Evolutionary conservation across 495 filamentous ascomycete genomes (phyloP), one percentile per base, ranked within the genome.

Genomic region (Mytilinidion resinicola): DNA sequence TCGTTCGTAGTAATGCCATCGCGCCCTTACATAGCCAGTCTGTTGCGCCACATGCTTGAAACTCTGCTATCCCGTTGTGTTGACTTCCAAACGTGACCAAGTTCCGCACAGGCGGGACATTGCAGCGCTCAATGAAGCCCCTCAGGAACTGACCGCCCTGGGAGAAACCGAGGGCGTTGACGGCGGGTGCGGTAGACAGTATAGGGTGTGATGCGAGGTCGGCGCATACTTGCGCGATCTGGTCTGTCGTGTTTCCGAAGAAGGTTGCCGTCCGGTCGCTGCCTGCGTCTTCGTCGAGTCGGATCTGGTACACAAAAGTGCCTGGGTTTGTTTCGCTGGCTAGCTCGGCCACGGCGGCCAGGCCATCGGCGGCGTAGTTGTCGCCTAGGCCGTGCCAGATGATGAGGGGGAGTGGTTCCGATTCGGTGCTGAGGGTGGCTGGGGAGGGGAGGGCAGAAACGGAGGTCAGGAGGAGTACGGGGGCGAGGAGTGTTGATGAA

Each of bases 81-180:
- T 92, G 93, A 62, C 83, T 86, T 56, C 95, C 93, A 61, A 95
- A 95, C 2, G 93, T 98, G 51, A 97, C 81, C 20, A 98, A 81
- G 67, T 82, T 93, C 42, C 81, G 79, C 19, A 97, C 82, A 2
- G 84, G 88, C 2, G 91, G 89, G 46, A 69, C 72, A 72, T 93
- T 95, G 79, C 93, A 98, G 11, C 89, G 82, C 77, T 98, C 86
- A 66, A 95, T 79, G 73, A 91, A 92, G n/a, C 79, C 93, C 58
- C 93, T 87, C 11, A 98, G 82, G 76, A 98, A 96, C 67, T 96
- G 90, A 35, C 93, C 95, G 61, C 93, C 93, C 71, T 98, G 93
- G 25, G 87, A 91, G 77, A 97, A 96, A 5, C 93, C 93, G 17
- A 98, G 71, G 1, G 89, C 95, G 72, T 97, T 92, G 72, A 96